phyloP scores from a whole-genome alignment of 2,329 filamentous ascomycete genomes.

The Aspergillus texensis region DNA sequence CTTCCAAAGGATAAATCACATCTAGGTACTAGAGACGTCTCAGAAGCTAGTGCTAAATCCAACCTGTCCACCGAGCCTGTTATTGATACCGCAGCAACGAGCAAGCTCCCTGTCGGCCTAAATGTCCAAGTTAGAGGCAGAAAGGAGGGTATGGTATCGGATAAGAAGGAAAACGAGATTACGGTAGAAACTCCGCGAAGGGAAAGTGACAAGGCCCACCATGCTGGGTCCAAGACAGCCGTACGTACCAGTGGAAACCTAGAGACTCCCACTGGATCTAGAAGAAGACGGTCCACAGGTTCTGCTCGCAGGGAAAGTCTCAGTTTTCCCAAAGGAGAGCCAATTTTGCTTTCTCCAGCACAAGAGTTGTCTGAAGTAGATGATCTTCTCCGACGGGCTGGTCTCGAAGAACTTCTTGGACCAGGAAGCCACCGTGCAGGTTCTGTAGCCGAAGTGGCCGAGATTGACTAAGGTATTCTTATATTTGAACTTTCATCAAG shows the following conservation, averaged over 20 bases:
- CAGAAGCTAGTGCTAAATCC: constrained; percentile 35
- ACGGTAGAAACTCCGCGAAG: constrained; percentile 19
- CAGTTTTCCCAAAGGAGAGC: constrained; percentile 21
- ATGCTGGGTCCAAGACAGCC: constrained; percentile 21
- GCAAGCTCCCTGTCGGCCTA: constrained; percentile 35
- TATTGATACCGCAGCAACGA: constrained; percentile 22
- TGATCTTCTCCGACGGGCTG: constrained; percentile 16
- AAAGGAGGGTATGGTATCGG: constrained; percentile 33
- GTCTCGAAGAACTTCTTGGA: constrained; percentile 24
- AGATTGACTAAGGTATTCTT: constrained; percentile 22
- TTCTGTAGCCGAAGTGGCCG: constrained; percentile 13
- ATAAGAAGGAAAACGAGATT: constrained; percentile 26
- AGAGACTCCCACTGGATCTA: constrained; percentile 27
- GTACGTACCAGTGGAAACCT: constrained; percentile 24
- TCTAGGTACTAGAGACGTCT: constrained; percentile 33
- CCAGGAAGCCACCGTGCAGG: constrained; percentile 14
- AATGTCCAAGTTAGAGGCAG: constrained; percentile 35
- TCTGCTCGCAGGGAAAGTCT: constrained; percentile 21
- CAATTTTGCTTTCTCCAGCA: constrained; percentile 19
- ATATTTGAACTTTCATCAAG: neutral
- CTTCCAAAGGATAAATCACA: constrained; percentile 34
- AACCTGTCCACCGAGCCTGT: constrained; percentile 18
- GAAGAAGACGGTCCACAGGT: constrained; percentile 26
- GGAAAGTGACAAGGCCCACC: constrained; percentile 21
- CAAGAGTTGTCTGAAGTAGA: constrained; percentile 24